phyloP scores from a whole-genome alignment of 2,329 filamentous ascomycete species.

The Emergomyces pasteurianus region DNA sequence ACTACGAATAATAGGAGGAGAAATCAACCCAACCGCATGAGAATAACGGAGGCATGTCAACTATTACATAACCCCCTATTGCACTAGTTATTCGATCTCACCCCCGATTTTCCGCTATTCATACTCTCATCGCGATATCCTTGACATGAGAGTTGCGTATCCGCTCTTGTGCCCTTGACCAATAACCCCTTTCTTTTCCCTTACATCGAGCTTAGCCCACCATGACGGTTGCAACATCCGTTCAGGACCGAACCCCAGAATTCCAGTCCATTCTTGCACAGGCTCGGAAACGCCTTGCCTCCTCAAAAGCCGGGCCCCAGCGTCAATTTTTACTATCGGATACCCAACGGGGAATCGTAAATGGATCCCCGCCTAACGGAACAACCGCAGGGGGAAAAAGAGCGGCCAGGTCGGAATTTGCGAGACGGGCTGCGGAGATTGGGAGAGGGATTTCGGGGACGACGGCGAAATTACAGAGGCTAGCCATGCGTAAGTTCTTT shows the following conservation, averaged over 20 bases:
- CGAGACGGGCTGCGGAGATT: slow-evolving; percentile 80
- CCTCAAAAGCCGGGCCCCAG: slow-evolving; percentile 65
- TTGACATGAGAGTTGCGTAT: neutral
- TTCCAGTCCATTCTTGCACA: slow-evolving; percentile 85
- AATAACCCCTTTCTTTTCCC: neutral
- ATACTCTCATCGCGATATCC: neutral
- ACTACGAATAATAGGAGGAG: neutral
- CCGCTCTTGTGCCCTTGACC: neutral
- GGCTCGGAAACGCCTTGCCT: slow-evolving; percentile 66
- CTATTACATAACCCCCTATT: neutral
- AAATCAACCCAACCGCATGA: neutral
- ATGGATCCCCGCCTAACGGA: slow-evolving; percentile 48
- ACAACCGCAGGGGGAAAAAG: slow-evolving; percentile 27
- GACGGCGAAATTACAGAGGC: slow-evolving; percentile 87
- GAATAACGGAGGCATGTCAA: neutral
- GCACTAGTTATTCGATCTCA: neutral
- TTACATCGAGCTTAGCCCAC: neutral
- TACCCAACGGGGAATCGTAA: slow-evolving; percentile 48
- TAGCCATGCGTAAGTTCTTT: slow-evolving; percentile 59
- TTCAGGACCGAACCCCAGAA: slow-evolving; percentile 93
- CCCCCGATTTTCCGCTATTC: too few relatives aligned
- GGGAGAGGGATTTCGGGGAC: slow-evolving; percentile 82
- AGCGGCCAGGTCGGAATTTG: slow-evolving; percentile 72
- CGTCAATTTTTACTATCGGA: slow-evolving; percentile 68
- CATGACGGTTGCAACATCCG: slow-evolving; percentile 43